Percentiles rank a stretch among this genome's conserved stretches.
These are phyloP conservation scores for Hyparrhenia diplandra DNA, from an alignment of 176 grass and related monocot species.

Conservation along the genomic window DNA sequence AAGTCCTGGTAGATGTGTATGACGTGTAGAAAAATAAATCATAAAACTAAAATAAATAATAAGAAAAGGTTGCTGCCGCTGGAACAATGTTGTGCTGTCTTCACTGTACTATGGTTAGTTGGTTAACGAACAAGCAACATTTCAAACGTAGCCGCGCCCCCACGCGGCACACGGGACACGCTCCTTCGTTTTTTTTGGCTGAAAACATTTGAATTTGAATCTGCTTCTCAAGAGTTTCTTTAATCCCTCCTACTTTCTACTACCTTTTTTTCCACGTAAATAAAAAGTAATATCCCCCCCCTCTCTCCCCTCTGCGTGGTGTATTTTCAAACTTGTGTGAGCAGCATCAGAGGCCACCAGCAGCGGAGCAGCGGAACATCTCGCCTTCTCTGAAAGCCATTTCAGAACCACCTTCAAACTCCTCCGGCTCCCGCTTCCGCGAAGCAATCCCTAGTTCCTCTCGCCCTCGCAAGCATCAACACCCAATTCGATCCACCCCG, in stretches of 20 bases:
- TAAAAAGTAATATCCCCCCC: neutral
- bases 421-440: neutral
- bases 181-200: neutral
- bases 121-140: too few species aligned
- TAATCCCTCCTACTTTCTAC: neutral
- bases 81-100: too few species aligned
- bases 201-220: constrained; percentile 1
- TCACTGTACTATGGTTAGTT: too few species aligned
- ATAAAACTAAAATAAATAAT: too few species aligned
- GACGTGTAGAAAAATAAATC: too few species aligned
- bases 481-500: neutral
- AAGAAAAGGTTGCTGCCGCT: too few species aligned
- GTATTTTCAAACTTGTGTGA: constrained; percentile 23
- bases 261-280: neutral
- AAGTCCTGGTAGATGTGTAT: too few species aligned
- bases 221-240: neutral
- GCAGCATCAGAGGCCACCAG: constrained; percentile 10
- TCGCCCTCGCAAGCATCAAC: neutral
- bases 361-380: constrained; percentile 19
- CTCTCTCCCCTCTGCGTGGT: neutral
- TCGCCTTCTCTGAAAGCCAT: constrained; percentile 23
- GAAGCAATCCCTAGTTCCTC: constrained; percentile 8
- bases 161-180: neutral
- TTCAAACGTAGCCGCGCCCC: too few species aligned
- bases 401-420: constrained; percentile 35